Base-by-base conservation (phyloP, 768 basidiomycete species). In the Boletus reticuloceps region DNA sequence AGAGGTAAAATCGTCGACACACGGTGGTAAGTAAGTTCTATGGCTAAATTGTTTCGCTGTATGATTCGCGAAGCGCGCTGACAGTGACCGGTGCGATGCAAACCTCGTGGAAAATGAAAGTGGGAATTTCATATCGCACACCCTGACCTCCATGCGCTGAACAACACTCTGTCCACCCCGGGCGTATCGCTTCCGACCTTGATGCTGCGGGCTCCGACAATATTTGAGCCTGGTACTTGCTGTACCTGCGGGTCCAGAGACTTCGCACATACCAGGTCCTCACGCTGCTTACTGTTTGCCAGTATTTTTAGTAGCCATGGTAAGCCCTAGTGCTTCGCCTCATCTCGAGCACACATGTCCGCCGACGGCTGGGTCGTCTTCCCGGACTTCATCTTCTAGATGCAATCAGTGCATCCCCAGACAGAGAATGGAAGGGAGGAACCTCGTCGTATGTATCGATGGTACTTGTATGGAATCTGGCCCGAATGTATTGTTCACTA, bases 361-460 rank as follows among this genome's bases (percentile, higher is more conserved):
- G 8, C 16, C 52, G 12, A 44, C 50, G 0, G n/a, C n/a, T 37
- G 10, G 16, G 9, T 38, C 55, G 7, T 50, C 51, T 27, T 12
- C 20, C 8, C 45, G 31, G 9, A 25, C 47, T 14, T 38, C 42
- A 6, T 29, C 25, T 12, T n/a, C 52, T 11, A 57, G 49, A 42
- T 64, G 64, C 29, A 42, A 29, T n/a, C 56, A 56, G 42, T 60
- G 61, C 58, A 63, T 44, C n/a, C 1, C 22, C 40, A 32, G 50
- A 42, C 58, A 39, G 7, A 61, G 32, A 8, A 50, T 22, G 20
- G 29, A 40, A 31, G 6, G 40, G 45, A 60, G 66, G 53, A 68
- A 67, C 51, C 54, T 68, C 20, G 51, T 65, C 31, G 61, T 65
- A 2, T 65, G 64, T 48, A 65, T 65, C 14, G 64, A 65, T 36